phyloP scores from a whole-genome alignment of 2,329 filamentous ascomycete species.

The Knoxdaviesia proteae region DNA sequence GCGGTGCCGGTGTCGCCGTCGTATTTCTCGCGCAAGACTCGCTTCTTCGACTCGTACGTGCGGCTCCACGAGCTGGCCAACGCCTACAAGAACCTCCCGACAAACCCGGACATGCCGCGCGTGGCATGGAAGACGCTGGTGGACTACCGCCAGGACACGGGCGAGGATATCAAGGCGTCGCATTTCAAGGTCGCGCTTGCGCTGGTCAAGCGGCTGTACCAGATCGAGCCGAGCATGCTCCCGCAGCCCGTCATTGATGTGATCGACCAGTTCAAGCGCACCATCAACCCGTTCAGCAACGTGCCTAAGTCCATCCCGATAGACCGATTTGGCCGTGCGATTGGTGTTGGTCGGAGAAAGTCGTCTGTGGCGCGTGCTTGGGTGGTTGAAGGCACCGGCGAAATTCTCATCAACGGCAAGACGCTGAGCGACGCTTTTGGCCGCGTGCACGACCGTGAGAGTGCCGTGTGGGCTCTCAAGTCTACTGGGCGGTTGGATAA shows the following conservation, averaged over 20 bases:
- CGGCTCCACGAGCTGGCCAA: conserved; percentile 49
- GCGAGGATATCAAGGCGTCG: conserved; percentile 52
- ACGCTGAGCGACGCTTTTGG: conserved; percentile 65
- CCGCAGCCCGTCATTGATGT: conserved; percentile 46
- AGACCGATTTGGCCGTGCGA: conserved; percentile 57
- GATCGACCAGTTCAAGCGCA: conserved; percentile 51
- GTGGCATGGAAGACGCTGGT: conserved; percentile 64
- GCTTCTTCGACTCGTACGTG: conserved; percentile 72
- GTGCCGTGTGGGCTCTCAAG: conserved; percentile 77
- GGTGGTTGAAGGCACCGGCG: conserved; percentile 80
- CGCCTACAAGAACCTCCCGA: conserved; percentile 54
- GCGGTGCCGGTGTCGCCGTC: conserved; percentile 68
- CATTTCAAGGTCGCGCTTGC: conserved; percentile 62
- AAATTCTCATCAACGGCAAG: conserved; percentile 79
- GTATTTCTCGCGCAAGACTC: conserved; percentile 79
- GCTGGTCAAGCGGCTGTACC: conserved; percentile 61
- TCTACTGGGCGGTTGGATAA: conserved; percentile 71
- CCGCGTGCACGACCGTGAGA: conserved; percentile 82
- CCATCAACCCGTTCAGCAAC: conserved; percentile 50
- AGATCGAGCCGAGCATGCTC: conserved; percentile 60
- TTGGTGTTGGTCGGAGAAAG: conserved; percentile 74
- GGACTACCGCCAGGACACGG: conserved; percentile 51
- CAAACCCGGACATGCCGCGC: conserved; percentile 45
- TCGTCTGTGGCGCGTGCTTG: conserved; percentile 66
- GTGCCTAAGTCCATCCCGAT: conserved; percentile 40